Percentiles rank a stretch among this genome's conserved stretches.
phyloP scores from a whole-genome alignment of 2,329 filamentous ascomycete genomes.

The Epichloe festucae region DNA sequence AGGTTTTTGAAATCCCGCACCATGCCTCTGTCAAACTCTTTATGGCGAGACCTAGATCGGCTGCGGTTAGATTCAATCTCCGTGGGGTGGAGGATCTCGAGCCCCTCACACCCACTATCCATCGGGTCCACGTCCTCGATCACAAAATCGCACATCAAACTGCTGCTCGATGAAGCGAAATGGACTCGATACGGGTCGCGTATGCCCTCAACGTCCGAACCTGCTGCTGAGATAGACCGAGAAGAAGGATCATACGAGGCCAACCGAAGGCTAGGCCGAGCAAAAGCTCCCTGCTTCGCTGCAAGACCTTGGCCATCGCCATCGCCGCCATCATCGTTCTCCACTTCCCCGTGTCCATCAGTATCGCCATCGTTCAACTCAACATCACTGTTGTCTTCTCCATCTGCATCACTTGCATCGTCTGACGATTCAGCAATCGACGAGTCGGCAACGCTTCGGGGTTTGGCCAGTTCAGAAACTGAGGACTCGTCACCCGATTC shows the following conservation, averaged over 20 bases:
- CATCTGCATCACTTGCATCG: neutral
- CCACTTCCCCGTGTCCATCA: neutral
- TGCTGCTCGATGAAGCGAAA: conserved; percentile 8
- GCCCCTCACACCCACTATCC: conserved; percentile 31
- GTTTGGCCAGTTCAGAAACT: neutral
- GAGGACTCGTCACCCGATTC: conserved; percentile 10
- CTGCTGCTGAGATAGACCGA: neutral
- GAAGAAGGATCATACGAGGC: neutral
- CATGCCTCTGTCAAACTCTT: conserved; percentile 29
- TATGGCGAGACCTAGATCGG: conserved; percentile 25
- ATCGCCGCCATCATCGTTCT: neutral
- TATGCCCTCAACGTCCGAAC: conserved; percentile 2
- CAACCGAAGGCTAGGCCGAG: neutral
- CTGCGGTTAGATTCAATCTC: conserved; percentile 35
- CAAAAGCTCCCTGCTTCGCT: neutral
- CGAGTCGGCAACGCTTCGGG: neutral
- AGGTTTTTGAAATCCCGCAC: conserved; percentile 32
- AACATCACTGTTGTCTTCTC: neutral
- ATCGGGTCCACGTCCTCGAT: conserved; percentile 35
- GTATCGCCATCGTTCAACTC: neutral
- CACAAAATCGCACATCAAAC: conserved; percentile 19
- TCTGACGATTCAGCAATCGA: neutral
- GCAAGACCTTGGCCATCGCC: neutral
- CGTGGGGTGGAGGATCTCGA: conserved; percentile 29
- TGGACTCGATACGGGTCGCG: conserved; percentile 1